Conservation (phyloP, 2,329 filamentous ascomycete genomes). For the Aspergillus pseudotamarii region DNA sequence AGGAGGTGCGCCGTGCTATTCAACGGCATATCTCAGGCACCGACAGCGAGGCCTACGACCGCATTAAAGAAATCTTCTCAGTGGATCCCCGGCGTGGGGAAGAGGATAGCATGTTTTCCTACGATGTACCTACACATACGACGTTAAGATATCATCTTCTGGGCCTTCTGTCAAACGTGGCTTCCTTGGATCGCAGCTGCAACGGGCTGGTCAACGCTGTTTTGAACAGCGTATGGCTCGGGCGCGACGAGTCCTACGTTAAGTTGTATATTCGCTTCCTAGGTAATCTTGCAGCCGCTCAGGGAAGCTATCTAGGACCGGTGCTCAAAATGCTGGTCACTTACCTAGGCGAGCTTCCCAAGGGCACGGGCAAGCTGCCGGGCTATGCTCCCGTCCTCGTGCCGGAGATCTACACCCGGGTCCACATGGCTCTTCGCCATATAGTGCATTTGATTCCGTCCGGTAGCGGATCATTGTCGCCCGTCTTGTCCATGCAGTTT, state of each 20-base stretch:
- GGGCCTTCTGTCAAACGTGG: constrained; percentile 60
- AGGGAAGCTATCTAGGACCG: constrained; percentile 73
- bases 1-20: constrained; percentile 63
- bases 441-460: constrained; percentile 81
- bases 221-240: constrained; percentile 63
- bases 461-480: constrained; percentile 69
- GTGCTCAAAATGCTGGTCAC: constrained; percentile 80
- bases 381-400: constrained; percentile 62
- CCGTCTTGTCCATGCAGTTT: constrained; percentile 69
- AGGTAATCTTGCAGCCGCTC: constrained; percentile 73
- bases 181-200: constrained; percentile 58
- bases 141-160: constrained; percentile 61
- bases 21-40: constrained; percentile 54
- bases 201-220: constrained; percentile 61
- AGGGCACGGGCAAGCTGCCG: constrained; percentile 55
- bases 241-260: constrained; percentile 62
- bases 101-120: constrained; percentile 34
- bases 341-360: constrained; percentile 69
- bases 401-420: constrained; percentile 68
- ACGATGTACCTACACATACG: constrained; percentile 54
- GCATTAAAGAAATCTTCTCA: constrained; percentile 56
- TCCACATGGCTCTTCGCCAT: constrained; percentile 76
- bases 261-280: constrained; percentile 60
- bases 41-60: constrained; percentile 60
- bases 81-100: constrained; percentile 47